These are phyloP conservation scores for Rosellinia necatrix DNA, from an alignment of 2,329 filamentous ascomycete species.

Conservation along the genomic window DNA sequence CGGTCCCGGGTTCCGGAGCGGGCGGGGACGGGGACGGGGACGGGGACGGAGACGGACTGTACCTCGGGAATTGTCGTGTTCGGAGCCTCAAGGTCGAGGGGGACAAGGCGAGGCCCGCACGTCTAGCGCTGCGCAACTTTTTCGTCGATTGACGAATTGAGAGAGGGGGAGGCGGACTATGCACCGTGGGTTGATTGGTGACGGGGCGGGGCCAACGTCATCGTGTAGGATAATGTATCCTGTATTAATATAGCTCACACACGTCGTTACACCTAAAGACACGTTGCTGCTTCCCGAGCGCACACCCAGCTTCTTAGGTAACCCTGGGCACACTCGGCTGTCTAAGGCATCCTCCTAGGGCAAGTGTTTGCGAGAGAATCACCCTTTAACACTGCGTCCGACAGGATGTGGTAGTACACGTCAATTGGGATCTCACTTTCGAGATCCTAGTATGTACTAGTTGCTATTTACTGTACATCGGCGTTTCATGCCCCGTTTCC, in stretches of 20 bases:
- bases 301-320: too few species aligned
- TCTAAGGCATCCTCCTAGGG: too few species aligned
- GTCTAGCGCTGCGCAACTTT: constrained; percentile 34
- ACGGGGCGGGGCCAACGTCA: too few species aligned
- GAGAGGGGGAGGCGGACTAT: too few species aligned
- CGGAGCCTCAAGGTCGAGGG: constrained; percentile 44
- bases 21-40: neutral
- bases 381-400: neutral
- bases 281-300: too few species aligned
- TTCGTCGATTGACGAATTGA: constrained; percentile 18
- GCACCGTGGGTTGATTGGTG: too few species aligned
- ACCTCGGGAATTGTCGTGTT: constrained; percentile 32
- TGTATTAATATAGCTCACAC: too few species aligned
- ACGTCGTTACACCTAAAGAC: too few species aligned
- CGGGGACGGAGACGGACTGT: constrained; percentile 3
- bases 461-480: constrained; percentile 18
- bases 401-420: constrained; percentile 10
- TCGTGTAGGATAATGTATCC: too few species aligned
- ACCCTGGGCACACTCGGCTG: too few species aligned
- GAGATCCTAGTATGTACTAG: neutral
- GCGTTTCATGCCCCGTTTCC: constrained; percentile 7
- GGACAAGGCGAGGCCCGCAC: constrained; percentile 36
- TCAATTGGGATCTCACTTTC: constrained; percentile 14
- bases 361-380: too few species aligned
- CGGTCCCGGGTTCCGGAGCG: neutral